A percentile compares a stretch with the other conserved stretches of the same genome.
Evolutionary conservation across 2,329 filamentous ascomycete genomes (phyloP).

Genomic region (Cryoendolithus antarcticus): DNA sequence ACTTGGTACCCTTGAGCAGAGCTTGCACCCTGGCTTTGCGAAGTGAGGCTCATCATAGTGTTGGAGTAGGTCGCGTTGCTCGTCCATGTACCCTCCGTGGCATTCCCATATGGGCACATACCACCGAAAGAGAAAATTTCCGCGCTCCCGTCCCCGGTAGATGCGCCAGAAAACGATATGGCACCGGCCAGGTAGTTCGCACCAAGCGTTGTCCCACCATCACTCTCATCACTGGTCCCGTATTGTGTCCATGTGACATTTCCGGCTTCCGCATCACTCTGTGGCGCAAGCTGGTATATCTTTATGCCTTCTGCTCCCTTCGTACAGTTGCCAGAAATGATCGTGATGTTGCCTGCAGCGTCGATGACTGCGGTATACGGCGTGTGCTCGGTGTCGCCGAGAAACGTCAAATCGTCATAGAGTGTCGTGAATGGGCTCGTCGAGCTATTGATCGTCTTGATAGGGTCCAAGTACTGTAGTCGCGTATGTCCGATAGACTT

Average conservation of each 20-base stretch:
- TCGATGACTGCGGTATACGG: slow-evolving; percentile 59
- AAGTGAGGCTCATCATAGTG: slow-evolving; percentile 56
- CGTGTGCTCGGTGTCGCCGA: slow-evolving; percentile 36
- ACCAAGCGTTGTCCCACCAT: slow-evolving; percentile 26
- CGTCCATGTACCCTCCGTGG: slow-evolving; percentile 47
- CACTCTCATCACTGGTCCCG: slow-evolving; percentile 20
- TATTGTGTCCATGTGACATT: slow-evolving; percentile 43
- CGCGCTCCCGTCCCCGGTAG: slow-evolving; percentile 29
- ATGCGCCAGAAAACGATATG: slow-evolving; percentile 55
- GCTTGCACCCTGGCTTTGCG: slow-evolving; percentile 28
- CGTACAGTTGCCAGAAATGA: slow-evolving; percentile 64
- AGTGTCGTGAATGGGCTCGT: slow-evolving; percentile 35
- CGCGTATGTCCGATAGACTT: slow-evolving; percentile 34
- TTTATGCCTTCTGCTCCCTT: slow-evolving; percentile 36
- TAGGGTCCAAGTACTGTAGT: slow-evolving; percentile 56
- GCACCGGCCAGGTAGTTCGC: slow-evolving; percentile 48
- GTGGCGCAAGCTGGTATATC: slow-evolving; percentile 57
- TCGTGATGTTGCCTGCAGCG: slow-evolving; percentile 51
- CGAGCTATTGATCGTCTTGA: slow-evolving; percentile 41
- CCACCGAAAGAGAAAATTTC: slow-evolving; percentile 57
- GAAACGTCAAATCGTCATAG: slow-evolving; percentile 50
- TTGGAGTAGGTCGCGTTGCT: slow-evolving; percentile 66
- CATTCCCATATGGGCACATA: slow-evolving; percentile 57
- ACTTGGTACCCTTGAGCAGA: slow-evolving; percentile 31
- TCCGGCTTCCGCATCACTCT: slow-evolving; percentile 28